Evolutionary conservation across 768 basidiomycete genomes (phyloP).

Genomic region (Exidia glandulosa): DNA sequence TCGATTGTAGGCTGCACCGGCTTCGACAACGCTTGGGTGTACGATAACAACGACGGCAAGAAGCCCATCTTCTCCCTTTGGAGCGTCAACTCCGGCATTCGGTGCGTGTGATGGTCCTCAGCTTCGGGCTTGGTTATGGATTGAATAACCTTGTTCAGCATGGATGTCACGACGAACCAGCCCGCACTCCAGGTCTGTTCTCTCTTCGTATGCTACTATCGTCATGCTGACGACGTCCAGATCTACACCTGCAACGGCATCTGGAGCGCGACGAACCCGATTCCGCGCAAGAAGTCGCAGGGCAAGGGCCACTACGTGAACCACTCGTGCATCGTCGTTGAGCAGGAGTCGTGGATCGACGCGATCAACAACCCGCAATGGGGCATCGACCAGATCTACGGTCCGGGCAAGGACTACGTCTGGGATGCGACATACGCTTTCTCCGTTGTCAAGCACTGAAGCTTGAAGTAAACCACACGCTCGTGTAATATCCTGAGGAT

Average conservation of each 20-base stretch:
- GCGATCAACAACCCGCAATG: slow-evolving; percentile 48
- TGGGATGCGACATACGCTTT: slow-evolving; percentile 41
- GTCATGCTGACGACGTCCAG: slow-evolving; percentile 42
- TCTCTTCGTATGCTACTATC: slow-evolving; percentile 31
- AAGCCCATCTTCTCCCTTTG: slow-evolving; percentile 29
- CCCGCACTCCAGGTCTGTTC: slow-evolving; percentile 42
- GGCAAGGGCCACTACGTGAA: slow-evolving; percentile 5
- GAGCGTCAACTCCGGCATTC: slow-evolving; percentile 40
- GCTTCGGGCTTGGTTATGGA: background rate
- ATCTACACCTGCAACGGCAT: background rate
- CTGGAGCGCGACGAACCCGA: slow-evolving; percentile 2
- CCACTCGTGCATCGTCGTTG: slow-evolving; percentile 12
- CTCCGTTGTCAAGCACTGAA: slow-evolving; percentile 23
- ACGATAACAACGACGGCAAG: slow-evolving; percentile 22
- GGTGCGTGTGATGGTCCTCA: slow-evolving; percentile 24
- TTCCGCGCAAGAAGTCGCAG: slow-evolving; percentile 5
- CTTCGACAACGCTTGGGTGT: slow-evolving; percentile 41
- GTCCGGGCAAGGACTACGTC: slow-evolving; percentile 21
- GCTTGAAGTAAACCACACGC: too few species aligned
- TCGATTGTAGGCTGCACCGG: slow-evolving; percentile 33
- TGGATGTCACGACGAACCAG: slow-evolving; percentile 41
- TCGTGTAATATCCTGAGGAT: too few species aligned
- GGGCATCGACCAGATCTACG: slow-evolving; percentile 37
- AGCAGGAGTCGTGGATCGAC: slow-evolving; percentile 27
- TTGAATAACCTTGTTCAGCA: slow-evolving; percentile 26